A percentile compares a stretch with the other conserved stretches of the same genome.
These are phyloP conservation scores for Candida tropicalis DNA, from an alignment of 1,139 yeast species.

Conservation along the genomic window DNA sequence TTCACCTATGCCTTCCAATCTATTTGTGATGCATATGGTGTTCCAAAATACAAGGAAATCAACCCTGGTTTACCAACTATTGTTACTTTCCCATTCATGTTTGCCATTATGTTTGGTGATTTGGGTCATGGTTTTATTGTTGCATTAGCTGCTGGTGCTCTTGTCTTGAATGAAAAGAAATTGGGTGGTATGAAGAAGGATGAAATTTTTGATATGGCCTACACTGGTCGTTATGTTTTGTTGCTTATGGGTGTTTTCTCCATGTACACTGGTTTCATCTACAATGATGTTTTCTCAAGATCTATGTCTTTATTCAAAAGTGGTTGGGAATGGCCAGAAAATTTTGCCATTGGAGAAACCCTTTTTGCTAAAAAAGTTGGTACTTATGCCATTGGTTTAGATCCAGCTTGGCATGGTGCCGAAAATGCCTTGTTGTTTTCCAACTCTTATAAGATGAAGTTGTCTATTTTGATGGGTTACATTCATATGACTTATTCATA, in stretches of 20 bases:
- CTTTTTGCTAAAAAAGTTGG: slow-evolving; percentile 59
- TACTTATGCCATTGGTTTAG: slow-evolving; percentile 68
- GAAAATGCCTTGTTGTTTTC: slow-evolving; percentile 74
- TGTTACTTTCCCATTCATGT: slow-evolving; percentile 83
- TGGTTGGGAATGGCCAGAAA: slow-evolving; percentile 76
- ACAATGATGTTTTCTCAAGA: slow-evolving; percentile 76
- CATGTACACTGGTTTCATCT: slow-evolving; percentile 75
- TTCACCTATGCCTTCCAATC: slow-evolving; percentile 76
- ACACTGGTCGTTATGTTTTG: slow-evolving; percentile 70
- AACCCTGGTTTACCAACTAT: slow-evolving; percentile 81
- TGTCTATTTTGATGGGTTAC: slow-evolving; percentile 79
- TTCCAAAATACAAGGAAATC: slow-evolving; percentile 75
- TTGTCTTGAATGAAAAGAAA: slow-evolving; percentile 64
- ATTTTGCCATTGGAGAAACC: slow-evolving; percentile 59
- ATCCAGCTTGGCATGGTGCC: slow-evolving; percentile 82
- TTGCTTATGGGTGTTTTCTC: slow-evolving; percentile 77
- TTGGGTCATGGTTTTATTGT: slow-evolving; percentile 77
- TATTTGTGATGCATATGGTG: slow-evolving; percentile 80
- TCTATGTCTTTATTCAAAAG: slow-evolving; percentile 73
- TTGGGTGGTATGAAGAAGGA: slow-evolving; percentile 66
- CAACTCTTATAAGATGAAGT: slow-evolving; percentile 81
- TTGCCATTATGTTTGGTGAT: slow-evolving; percentile 89
- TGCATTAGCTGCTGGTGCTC: slow-evolving; percentile 56
- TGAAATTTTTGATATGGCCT: slow-evolving; percentile 84
- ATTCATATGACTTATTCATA: slow-evolving; percentile 77